Percentiles rank a stretch among this genome's conserved stretches.
phyloP scores from a whole-genome alignment of 2,329 filamentous ascomycete genomes.

The Fusarium scirpi region DNA sequence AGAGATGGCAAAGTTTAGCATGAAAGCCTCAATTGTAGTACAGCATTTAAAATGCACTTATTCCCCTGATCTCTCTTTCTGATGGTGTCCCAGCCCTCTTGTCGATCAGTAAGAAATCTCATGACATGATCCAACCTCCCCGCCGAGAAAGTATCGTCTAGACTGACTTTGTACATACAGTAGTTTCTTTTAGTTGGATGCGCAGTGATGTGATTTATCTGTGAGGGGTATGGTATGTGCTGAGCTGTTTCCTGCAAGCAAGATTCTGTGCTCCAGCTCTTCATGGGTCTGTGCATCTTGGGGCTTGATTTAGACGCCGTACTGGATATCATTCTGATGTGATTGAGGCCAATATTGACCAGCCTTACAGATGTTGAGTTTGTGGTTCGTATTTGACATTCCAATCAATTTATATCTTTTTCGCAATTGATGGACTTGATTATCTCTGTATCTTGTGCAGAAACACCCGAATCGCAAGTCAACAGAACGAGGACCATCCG shows the following conservation, averaged over 20 bases:
- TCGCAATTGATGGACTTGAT: too few species aligned
- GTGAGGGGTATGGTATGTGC: constrained; percentile 25
- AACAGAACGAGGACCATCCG: neutral
- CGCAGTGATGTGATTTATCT: constrained; percentile 42
- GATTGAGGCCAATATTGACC: constrained; percentile 20
- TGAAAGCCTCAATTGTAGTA: neutral
- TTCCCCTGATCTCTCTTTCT: neutral
- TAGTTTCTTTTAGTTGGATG: constrained; percentile 22
- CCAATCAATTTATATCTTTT: neutral
- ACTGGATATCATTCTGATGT: constrained; percentile 8
- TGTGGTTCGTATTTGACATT: neutral
- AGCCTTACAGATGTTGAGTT: neutral
- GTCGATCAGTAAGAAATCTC: constrained; percentile 7
- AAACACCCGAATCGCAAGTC: too few species aligned
- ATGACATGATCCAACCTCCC: constrained; percentile 23
- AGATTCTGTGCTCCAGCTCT: constrained; percentile 15
- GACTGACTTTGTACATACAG: constrained; percentile 17
- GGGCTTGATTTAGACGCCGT: constrained; percentile 25
- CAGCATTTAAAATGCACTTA: constrained; percentile 22
- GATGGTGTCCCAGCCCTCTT: constrained; percentile 17
- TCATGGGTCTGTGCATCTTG: constrained; percentile 26
- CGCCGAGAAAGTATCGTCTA: constrained; percentile 13
- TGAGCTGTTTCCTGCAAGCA: constrained; percentile 35
- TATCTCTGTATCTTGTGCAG: neutral
- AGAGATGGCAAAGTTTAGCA: neutral